These are phyloP conservation scores for Pulveroboletus sp. DNA, from an alignment of 1,284 basidiomycete species.

Conservation along the genomic window DNA sequence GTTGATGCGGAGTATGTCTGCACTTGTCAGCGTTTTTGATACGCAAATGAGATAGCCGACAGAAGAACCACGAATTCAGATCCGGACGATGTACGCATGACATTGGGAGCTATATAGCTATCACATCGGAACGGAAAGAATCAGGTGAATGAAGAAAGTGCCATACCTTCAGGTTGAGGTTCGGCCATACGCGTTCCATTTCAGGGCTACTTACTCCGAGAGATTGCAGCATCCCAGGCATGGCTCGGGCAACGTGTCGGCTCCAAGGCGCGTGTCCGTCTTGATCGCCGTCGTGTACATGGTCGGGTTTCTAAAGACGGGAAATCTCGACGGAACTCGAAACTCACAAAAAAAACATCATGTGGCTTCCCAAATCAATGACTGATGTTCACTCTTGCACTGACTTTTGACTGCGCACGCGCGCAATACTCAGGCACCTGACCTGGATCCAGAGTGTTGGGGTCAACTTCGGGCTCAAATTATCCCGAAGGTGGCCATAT, in stretches of 20 bases:
- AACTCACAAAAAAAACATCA: background rate
- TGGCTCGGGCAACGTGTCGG: slow-evolving; percentile 14
- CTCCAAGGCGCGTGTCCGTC: slow-evolving; percentile 21
- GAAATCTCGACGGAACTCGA: slow-evolving; percentile 12
- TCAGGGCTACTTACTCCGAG: slow-evolving; percentile 4
- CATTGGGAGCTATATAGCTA: slow-evolving; percentile 5
- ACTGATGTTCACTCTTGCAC: background rate
- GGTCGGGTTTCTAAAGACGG: slow-evolving; percentile 6
- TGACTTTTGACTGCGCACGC: background rate
- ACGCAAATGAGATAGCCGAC: background rate
- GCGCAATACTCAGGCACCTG: background rate
- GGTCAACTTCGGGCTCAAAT: background rate
- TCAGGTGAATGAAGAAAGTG: slow-evolving; percentile 4
- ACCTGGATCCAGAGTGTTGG: background rate
- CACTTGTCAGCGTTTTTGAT: background rate
- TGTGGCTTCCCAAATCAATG: background rate
- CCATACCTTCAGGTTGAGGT: slow-evolving; percentile 9
- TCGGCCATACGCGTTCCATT: slow-evolving; percentile 15
- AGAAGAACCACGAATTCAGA: slow-evolving; percentile 1
- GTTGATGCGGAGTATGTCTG: background rate
- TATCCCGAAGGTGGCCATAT: too few species aligned
- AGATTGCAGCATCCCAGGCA: background rate
- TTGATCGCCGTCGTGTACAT: slow-evolving; percentile 30
- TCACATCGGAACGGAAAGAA: slow-evolving; percentile 23
- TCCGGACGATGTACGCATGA: background rate